Percentiles rank a stretch among this genome's conserved stretches.
phyloP scores from a whole-genome alignment of 2,329 filamentous ascomycete species.

The Aspergillus ruber region DNA sequence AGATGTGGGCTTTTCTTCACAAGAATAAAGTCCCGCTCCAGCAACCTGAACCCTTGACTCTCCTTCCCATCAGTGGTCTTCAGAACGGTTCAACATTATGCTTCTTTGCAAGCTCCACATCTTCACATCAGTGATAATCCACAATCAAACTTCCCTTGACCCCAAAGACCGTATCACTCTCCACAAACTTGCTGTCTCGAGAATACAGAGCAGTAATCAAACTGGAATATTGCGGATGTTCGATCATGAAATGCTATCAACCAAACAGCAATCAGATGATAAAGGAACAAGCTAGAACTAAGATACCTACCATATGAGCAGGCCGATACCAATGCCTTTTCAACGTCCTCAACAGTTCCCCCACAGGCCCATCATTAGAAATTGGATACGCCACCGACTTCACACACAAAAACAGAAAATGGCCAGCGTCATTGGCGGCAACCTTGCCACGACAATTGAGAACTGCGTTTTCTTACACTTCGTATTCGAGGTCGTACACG shows the following conservation, averaged over 20 bases:
- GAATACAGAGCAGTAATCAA: neutral
- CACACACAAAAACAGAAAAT: neutral
- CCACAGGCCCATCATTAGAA: neutral
- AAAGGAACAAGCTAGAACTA: neutral
- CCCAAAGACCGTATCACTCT: neutral
- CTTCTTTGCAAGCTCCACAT: neutral
- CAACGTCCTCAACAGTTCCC: neutral
- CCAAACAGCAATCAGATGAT: neutral
- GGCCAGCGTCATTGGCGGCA: neutral
- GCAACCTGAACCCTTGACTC: neutral
- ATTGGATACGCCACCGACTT: neutral
- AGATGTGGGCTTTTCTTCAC: constrained; percentile 2
- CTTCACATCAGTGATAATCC: neutral
- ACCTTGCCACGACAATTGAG: neutral
- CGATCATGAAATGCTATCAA: neutral
- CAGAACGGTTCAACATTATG: neutral
- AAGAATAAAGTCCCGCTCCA: neutral
- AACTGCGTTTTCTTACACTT: neutral
- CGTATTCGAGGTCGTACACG: neutral
- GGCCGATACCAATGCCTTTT: neutral
- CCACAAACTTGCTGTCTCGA: neutral
- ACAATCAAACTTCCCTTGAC: neutral
- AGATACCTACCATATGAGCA: neutral
- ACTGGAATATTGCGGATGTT: neutral
- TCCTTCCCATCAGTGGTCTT: neutral